A percentile compares a stretch with the other conserved stretches of the same genome.
phyloP scores from a whole-genome alignment of 352 stramenopile genomes.

The Globisporangium rhizosaccharum region DNA sequence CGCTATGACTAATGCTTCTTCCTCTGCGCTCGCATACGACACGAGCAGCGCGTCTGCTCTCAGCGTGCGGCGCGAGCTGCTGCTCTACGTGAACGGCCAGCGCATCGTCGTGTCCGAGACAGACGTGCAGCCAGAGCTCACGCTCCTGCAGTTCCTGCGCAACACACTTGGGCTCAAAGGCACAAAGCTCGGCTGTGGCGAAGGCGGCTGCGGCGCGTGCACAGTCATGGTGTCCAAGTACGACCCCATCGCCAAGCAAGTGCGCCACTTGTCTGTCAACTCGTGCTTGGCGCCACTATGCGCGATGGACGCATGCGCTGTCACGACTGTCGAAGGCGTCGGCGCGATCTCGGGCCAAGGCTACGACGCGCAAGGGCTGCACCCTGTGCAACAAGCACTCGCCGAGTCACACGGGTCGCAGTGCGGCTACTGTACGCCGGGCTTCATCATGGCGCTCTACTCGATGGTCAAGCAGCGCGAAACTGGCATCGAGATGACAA shows the following conservation, averaged over 20 bases:
- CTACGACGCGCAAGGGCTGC: conserved; percentile 37
- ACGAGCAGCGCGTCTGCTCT: background rate
- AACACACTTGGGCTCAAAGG: conserved; percentile 62
- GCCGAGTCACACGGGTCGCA: conserved; percentile 92
- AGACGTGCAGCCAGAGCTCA: conserved; percentile 63
- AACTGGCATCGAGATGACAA: conserved; percentile 55
- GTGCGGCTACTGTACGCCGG: conserved; percentile 92
- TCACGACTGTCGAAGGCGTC: conserved; percentile 87
- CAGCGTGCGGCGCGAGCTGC: conserved; percentile 38
- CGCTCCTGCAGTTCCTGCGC: conserved; percentile 82
- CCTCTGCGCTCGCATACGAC: background rate
- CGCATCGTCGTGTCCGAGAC: conserved; percentile 43
- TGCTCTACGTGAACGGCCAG: conserved; percentile 76
- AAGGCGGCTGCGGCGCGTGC: conserved; percentile 95
- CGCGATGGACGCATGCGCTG: conserved; percentile 71
- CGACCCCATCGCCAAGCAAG: conserved; percentile 30
- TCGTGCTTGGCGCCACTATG: conserved; percentile 82
- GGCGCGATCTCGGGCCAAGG: conserved; percentile 25
- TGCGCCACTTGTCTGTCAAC: conserved; percentile 81
- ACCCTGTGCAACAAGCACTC: conserved; percentile 85
- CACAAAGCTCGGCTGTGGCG: conserved; percentile 90
- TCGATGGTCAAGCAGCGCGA: conserved; percentile 78
- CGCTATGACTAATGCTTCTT: too few species aligned
- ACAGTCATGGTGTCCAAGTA: conserved; percentile 91
- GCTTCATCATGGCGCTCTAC: conserved; percentile 85